Base-by-base conservation (phyloP, 441 rosid species). In the Gossypium armourianum region DNA sequence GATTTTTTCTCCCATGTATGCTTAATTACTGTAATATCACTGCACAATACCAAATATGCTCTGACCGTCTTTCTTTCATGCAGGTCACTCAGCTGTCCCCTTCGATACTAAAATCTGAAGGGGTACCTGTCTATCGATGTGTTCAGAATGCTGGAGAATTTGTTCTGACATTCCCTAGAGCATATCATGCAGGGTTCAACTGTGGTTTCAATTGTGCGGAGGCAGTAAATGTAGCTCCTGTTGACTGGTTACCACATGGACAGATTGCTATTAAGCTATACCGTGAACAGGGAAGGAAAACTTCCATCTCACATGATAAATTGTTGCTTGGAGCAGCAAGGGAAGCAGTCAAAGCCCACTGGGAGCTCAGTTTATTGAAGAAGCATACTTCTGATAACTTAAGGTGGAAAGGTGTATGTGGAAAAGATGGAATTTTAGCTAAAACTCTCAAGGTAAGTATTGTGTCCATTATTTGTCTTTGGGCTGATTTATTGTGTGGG, bases 41-140 rank as follows among this genome's bases (percentile, higher is more conserved):
- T 53, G 2, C 53, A 28, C 0, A 2, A 52, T 72, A 2, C 5
- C 67, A 63, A 59, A 50, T 12, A 23, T 52, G 64, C 24, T 13
- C 56, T 75, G 71, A 74, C 64, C 36, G 4, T 71, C 57, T 24
- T 59, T 68, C 69, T 68, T 4, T 47, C 76, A 26, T 80, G 82
- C 83, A 96, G 98, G 99, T 96, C 74, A 96, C 99, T 9, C 99
- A 92, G 80, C 93, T 92, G 76, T 96, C 98, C 72, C 98, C 99
- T 2, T 86, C 93, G 74, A 85, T 91, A 82, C 83, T 96, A 69
- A 92, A 90, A 79, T 77, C 91, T 13, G 90, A 90, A 84, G 97
- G 96, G 69, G 90, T 92, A 56, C 98, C 98, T 68, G 96, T 88
- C 52, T 91, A 86, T 81, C 91, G 99, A 20, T 91, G 98, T 69